Conservation (phyloP, 345 rosid genomes). For the Orychophragmus violaceus region DNA sequence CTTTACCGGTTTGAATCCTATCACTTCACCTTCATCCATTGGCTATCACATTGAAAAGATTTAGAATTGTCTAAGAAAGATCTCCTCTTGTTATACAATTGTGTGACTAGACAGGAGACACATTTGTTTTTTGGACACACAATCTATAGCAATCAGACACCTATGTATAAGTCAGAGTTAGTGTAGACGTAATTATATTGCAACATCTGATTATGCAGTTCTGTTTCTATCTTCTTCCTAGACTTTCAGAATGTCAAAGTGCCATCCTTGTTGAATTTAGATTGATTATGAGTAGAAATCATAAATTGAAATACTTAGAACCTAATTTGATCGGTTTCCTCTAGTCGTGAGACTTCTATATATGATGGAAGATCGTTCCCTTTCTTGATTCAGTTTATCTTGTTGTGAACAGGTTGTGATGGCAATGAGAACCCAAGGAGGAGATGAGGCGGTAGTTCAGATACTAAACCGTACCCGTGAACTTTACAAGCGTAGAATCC, state of each 20-base stretch:
- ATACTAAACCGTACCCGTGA: constrained; percentile 69
- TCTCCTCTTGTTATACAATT: background rate
- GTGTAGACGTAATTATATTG: background rate
- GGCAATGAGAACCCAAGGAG: constrained; percentile 70
- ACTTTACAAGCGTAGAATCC: constrained; percentile 49
- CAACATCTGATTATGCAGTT: background rate
- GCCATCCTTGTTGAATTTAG: background rate
- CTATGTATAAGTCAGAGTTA: background rate
- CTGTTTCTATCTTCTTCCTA: background rate
- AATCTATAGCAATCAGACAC: background rate
- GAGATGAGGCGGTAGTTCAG: constrained; percentile 69
- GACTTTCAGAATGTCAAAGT: background rate
- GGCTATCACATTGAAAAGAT: background rate
- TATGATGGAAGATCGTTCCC: background rate
- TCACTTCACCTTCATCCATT: background rate
- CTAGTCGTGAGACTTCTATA: background rate
- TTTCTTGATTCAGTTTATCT: constrained; percentile 4
- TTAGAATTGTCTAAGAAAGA: background rate
- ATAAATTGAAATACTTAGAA: background rate
- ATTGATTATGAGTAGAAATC: background rate
- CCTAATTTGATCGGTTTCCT: background rate
- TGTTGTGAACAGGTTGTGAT: constrained; percentile 58
- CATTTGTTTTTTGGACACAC: too few relatives aligned
- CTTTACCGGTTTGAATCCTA: background rate
- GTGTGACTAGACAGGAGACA: background rate